Base-by-base conservation (phyloP, 495 filamentous ascomycete species). In the Annulohypoxylon bovei region DNA sequence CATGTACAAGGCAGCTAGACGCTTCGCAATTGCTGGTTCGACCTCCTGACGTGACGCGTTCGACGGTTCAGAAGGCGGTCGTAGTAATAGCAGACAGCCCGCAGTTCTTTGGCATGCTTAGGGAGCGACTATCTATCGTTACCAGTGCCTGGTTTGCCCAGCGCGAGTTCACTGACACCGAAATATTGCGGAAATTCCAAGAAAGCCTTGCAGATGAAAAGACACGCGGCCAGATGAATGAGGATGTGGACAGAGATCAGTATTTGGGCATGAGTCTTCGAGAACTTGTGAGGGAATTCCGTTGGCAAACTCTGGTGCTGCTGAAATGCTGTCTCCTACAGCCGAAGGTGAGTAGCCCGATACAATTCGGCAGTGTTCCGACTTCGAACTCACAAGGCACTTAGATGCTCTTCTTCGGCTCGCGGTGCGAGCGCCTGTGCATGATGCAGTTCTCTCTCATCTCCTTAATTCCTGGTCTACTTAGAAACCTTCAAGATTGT, bases 391-490 rank as follows among this genome's bases (percentile, higher is more conserved):
- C 46, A 60, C 54, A n/a, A 63, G 22, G 14, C 23, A 46, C 33
- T 4, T 73, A 98, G 95, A 99, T 98, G 94, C 89, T 99, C 35
- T 98, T 99, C 82, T 99, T 98, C 73, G 96, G 95, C 42, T 92
- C 94, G 9, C 88, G 94, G 62, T 98, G 95, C 77, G 95, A 99
- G 77, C 87, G 92, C 33, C 80, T 99, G 54, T 99, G 95, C 87
- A 95, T 98, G 93, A 93, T 97, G 78, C 95, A 99, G 75, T 99
- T 98, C 78, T 94, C 95, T 3, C 85, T 99, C 4, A 88, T 99
- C 54, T 98, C 95, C 32, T 81, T 99, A 68, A 94, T 99, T 77
- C 95, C 95, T 27, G 93, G 93, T 25, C 86, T 99, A 27, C 87
- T 98, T 67, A 87, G 93, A 62, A 90, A 88, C 67, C 85, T 99